Evolutionary conservation across 2,329 filamentous ascomycete species (phyloP), one percentile per base, ranked within the genome.

Genomic region (Trichoderma asperellum): DNA sequence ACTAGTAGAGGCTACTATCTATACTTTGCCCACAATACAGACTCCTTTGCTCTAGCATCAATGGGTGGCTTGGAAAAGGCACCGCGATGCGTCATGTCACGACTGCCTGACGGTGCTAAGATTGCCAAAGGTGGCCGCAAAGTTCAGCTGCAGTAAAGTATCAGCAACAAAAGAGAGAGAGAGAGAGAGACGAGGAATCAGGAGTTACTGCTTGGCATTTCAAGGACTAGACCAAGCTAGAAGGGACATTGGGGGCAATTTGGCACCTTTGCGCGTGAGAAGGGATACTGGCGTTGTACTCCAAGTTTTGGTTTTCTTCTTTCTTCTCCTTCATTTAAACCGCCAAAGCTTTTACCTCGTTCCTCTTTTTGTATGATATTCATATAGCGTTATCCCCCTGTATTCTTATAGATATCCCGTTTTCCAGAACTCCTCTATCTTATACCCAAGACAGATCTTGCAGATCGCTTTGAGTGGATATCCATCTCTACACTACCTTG

Each of bases 1-100:
- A 91, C 88, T 0, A 84, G 83, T 14, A 85, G 87, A 27, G 94
- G 93, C 1, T 89, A 93, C 72, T 93, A 92, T 76, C 87, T 99
- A 63, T 95, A 95, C 79, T 99, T 97, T 82, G 94, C 92, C 1
- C 96, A 99, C 83, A 99, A 98, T 77, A 99, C 96, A 0, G 95
- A 98, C 78, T 89, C 87, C 1, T 91, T 91, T 83, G 94, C 94
- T 6, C 82, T 99, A 65, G 93, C 94, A 1, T 96, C 93, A 3
- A 96, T 98, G 92, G 88, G 91, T 47, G 92, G 91, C 1, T 86
- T 88, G 32, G 94, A 98, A 73, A 84, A 83, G 58, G 87, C 88
- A 66, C 93, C 96, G 0, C 83, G 88, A 40, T 96, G 92, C 73
- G 91, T 95, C 69, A 97, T 99, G 94, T 97, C 94, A 71, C 90